These are phyloP conservation scores for Globisporangium acanthophoron DNA, from an alignment of 352 stramenopile genomes.

Conservation along the genomic window DNA sequence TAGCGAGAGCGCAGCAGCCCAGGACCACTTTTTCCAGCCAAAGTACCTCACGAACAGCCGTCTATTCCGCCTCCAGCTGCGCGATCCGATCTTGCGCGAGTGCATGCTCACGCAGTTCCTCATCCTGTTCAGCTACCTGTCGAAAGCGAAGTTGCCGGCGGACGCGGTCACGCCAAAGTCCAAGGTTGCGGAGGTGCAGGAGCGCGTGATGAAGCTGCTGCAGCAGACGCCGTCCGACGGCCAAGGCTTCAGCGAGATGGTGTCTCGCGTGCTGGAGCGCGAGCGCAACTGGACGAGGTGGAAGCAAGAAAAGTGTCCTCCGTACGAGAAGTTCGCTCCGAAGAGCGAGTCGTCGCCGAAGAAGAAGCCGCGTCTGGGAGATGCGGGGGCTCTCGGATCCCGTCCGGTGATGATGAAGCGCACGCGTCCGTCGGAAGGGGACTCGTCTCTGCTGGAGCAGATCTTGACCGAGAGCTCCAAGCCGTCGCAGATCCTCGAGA, in stretches of 20 bases:
- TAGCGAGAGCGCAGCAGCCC: neutral
- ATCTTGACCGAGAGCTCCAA: conserved; percentile 78
- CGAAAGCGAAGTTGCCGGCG: conserved; percentile 45
- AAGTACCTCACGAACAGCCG: conserved; percentile 92
- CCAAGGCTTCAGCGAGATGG: conserved; percentile 85
- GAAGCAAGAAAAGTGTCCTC: conserved; percentile 87
- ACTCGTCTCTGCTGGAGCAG: conserved; percentile 57
- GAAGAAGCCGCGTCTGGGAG: conserved; percentile 38
- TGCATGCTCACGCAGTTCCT: conserved; percentile 88
- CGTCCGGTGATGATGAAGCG: conserved; percentile 19
- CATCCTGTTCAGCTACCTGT: conserved; percentile 74
- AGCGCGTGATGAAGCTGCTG: conserved; percentile 75
- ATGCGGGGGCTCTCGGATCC: conserved; percentile 20
- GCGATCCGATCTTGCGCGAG: conserved; percentile 85
- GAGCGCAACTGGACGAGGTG: conserved; percentile 90
- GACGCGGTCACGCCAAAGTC: conserved; percentile 48
- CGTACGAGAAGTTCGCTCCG: conserved; percentile 56
- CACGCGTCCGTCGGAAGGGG: conserved; percentile 2
- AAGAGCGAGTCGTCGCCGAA: conserved; percentile 18
- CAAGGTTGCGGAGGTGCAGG: conserved; percentile 49
- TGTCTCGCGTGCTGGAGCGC: conserved; percentile 77
- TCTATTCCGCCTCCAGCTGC: conserved; percentile 87
- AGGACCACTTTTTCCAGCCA: conserved; percentile 86
- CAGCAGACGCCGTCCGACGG: conserved; percentile 84
- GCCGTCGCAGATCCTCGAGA: conserved; percentile 62